Conservation (phyloP, 2,329 filamentous ascomycete species). For the Neofusicoccum kwambonambiense region DNA sequence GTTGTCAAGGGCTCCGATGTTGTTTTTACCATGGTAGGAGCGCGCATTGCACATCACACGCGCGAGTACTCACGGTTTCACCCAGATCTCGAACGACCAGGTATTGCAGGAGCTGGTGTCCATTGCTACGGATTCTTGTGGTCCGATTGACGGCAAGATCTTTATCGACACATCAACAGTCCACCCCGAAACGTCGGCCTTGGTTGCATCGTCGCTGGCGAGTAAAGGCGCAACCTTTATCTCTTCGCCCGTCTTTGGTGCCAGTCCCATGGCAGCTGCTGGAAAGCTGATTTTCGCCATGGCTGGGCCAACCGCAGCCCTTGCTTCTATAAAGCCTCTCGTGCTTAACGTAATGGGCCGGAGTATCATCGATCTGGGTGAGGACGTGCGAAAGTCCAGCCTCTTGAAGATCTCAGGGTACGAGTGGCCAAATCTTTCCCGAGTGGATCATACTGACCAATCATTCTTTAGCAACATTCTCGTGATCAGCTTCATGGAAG, state of each 20-base stretch:
- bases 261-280: neutral
- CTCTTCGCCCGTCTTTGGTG: neutral
- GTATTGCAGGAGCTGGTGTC: neutral
- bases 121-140: neutral
- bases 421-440: accelerated
- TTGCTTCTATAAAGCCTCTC: neutral
- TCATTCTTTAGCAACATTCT: neutral
- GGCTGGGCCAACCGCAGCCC: neutral
- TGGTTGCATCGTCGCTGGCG: neutral
- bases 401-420: neutral
- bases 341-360: neutral
- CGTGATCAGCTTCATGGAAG: slow-evolving; percentile 23
- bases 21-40: neutral
- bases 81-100: neutral
- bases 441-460: neutral
- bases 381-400: neutral
- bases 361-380: neutral
- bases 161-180: neutral
- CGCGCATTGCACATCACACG: neutral
- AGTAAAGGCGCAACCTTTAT: neutral
- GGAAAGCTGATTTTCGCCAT: neutral
- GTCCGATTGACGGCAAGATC: neutral
- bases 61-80: accelerated
- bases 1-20: neutral
- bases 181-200: neutral